A percentile compares a stretch with the other conserved stretches of the same genome.
phyloP scores from a whole-genome alignment of 1,284 basidiomycete species.

The Laetiporus sulphureus region DNA sequence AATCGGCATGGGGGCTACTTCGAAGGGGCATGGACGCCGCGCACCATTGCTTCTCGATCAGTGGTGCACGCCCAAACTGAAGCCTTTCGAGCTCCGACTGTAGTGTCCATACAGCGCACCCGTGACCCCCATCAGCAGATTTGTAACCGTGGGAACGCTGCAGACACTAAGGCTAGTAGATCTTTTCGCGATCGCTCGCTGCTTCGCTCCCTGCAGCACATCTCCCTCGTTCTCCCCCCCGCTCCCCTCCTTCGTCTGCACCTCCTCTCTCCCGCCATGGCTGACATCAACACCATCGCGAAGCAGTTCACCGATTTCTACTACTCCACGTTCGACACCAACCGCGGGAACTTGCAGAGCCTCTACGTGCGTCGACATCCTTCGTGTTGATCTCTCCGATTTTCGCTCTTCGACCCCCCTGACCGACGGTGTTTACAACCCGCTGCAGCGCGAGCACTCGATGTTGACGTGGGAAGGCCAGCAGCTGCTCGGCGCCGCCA shows the following conservation, averaged over 20 bases:
- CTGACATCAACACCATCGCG: constrained; percentile 61
- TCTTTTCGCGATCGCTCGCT: constrained; percentile 2
- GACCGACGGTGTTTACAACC: constrained; percentile 1
- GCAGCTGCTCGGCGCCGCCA: constrained; percentile 50
- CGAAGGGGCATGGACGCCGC: constrained; percentile 22
- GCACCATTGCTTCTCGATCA: constrained; percentile 8
- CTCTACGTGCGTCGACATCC: constrained; percentile 64
- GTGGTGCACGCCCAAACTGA: not conserved
- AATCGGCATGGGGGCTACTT: constrained; percentile 15
- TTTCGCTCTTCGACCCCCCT: constrained; percentile 14
- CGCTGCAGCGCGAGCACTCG: constrained; percentile 65
- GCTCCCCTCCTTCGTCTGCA: constrained; percentile 1
- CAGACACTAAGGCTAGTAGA: not conserved
- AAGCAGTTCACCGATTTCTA: constrained; percentile 72
- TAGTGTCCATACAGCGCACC: too few relatives aligned
- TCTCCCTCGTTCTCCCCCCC: not conserved
- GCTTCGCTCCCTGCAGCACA: constrained; percentile 2
- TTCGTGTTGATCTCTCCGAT: constrained; percentile 9
- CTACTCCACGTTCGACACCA: constrained; percentile 64
- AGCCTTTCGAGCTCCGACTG: too few relatives aligned
- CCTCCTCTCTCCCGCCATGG: constrained; percentile 39
- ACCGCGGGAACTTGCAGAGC: constrained; percentile 44
- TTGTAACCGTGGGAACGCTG: not conserved
- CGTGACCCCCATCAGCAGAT: too few relatives aligned
- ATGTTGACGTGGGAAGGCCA: constrained; percentile 88